A percentile compares a stretch with the other conserved stretches of the same genome.
These are phyloP conservation scores for Eutrema salsugineum DNA, from an alignment of 441 rosid species.

Conservation along the genomic window DNA sequence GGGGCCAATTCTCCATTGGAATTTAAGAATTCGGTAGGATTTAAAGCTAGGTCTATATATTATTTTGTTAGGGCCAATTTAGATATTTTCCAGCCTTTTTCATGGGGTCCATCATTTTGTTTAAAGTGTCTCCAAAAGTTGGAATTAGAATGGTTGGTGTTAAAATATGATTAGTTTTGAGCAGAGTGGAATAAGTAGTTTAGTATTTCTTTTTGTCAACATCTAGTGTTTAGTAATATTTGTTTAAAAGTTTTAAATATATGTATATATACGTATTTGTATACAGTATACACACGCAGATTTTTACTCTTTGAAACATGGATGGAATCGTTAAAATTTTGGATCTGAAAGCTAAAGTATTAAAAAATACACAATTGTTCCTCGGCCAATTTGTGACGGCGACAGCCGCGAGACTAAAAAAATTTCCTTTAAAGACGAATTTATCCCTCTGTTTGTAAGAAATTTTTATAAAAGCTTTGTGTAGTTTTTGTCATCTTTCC, in stretches of 20 bases:
- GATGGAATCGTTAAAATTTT: neutral
- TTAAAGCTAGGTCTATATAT: neutral
- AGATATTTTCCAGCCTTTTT: conserved; percentile 26
- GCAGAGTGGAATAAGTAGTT: conserved; percentile 12
- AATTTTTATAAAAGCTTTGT: neutral
- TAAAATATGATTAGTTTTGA: conserved; percentile 11
- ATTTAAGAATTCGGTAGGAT: conserved; percentile 20
- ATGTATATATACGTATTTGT: neutral
- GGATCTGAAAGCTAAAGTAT: conserved; percentile 11
- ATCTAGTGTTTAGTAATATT: neutral
- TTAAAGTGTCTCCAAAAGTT: conserved; percentile 24
- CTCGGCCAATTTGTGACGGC: neutral
- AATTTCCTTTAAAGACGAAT: neutral
- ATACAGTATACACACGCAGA: neutral
- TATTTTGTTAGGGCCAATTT: neutral
- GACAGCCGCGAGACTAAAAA: neutral
- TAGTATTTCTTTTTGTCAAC: conserved; percentile 6
- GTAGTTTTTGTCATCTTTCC: neutral
- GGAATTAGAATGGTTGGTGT: conserved; percentile 26
- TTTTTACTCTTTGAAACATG: conserved; percentile 7
- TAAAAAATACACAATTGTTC: neutral
- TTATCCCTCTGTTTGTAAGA: neutral
- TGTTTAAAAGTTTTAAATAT: neutral
- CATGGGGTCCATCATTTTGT: conserved; percentile 27
- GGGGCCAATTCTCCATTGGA: conserved; percentile 20